These are phyloP conservation scores for Rhynchospora breviuscula DNA, from an alignment of 176 grass and related monocot genomes.

Conservation along the genomic window DNA sequence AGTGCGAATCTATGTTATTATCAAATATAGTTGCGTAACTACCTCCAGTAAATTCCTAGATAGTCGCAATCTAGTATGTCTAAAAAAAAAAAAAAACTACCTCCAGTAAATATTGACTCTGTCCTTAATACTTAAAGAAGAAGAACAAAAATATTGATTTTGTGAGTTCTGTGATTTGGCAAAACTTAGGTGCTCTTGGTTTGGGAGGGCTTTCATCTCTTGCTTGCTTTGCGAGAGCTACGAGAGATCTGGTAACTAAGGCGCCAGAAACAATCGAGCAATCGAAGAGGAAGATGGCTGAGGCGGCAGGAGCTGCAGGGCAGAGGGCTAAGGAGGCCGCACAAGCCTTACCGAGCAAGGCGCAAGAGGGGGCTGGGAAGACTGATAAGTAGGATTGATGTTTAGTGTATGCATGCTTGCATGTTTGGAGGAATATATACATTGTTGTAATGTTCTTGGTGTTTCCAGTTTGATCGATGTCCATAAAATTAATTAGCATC, in stretches of 20 bases:
- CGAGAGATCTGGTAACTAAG: background rate
- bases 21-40: too few relatives aligned
- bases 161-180: background rate
- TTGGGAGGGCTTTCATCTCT: slow-evolving; percentile 9
- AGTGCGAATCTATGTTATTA: too few relatives aligned
- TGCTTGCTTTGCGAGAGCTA: background rate
- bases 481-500: background rate
- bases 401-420: background rate
- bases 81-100: too few relatives aligned
- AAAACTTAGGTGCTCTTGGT: background rate
- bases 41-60: background rate
- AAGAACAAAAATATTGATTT: background rate
- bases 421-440: background rate
- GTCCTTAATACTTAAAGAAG: too few relatives aligned
- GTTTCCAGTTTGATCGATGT: background rate
- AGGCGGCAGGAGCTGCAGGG: background rate
- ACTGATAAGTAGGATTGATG: background rate
- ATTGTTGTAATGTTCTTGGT: background rate
- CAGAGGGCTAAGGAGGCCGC: background rate
- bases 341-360: background rate
- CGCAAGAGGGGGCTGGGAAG: background rate
- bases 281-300: background rate
- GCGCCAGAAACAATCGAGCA: background rate
- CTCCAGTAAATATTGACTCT: background rate
- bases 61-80: too few relatives aligned